phyloP scores from a whole-genome alignment of 169 alveolate species.

The Plasmodium gallinaceum region DNA sequence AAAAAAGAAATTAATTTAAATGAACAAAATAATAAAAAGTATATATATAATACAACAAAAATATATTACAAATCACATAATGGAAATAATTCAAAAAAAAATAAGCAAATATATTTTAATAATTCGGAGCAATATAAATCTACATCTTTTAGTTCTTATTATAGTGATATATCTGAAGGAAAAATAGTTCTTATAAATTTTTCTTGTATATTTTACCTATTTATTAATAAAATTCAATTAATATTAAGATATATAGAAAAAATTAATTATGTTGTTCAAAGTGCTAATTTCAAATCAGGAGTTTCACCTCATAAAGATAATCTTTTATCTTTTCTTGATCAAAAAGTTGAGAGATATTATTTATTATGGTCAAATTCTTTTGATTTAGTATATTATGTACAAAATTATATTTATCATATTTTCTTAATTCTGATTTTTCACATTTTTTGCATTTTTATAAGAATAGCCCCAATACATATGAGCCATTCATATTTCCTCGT shows the following conservation, averaged over 20 bases:
- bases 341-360: slow-evolving; percentile 63
- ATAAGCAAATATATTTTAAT: too few relatives aligned
- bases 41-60: slow-evolving; percentile 1
- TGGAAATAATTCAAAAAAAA: not conserved
- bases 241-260: slow-evolving; percentile 62
- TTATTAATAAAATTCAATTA: slow-evolving; percentile 21
- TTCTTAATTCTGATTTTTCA: slow-evolving; percentile 13
- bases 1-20: not conserved
- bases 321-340: slow-evolving; percentile 50
- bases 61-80: not conserved
- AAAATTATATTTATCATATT: slow-evolving; percentile 52
- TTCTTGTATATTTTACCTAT: slow-evolving; percentile 44
- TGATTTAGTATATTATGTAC: slow-evolving; percentile 60
- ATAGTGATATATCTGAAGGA: slow-evolving; percentile 9
- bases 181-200: slow-evolving; percentile 58
- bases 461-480: slow-evolving; percentile 58
- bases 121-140: slow-evolving; percentile 4
- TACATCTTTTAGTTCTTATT: not conserved
- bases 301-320: slow-evolving; percentile 24
- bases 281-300: slow-evolving; percentile 37
- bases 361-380: slow-evolving; percentile 61
- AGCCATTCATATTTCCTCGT: slow-evolving; percentile 17
- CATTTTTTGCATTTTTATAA: slow-evolving; percentile 26
- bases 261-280: slow-evolving; percentile 52
- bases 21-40: slow-evolving; percentile 3